Evolutionary conservation across 345 rosid species (phyloP).

Genomic region (Eucalyptus erythrocorys): DNA sequence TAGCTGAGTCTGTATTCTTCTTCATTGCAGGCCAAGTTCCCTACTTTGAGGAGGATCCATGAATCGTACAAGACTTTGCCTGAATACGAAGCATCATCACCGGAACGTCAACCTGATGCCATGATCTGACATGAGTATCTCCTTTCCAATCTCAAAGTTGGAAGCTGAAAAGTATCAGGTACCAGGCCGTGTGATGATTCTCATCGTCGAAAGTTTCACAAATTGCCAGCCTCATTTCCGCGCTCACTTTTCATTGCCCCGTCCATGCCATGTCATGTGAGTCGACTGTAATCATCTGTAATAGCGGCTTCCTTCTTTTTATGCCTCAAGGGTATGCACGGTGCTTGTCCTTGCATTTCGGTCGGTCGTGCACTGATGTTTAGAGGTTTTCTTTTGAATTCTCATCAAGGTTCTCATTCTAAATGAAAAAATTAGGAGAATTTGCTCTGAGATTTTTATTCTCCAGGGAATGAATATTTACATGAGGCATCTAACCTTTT

Average conservation of each 20-base stretch:
- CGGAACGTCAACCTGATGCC: constrained; percentile 38
- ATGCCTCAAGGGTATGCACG: background rate
- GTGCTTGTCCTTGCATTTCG: background rate
- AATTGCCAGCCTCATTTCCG: background rate
- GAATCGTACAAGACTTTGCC: constrained; percentile 26
- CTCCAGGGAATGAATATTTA: no score
- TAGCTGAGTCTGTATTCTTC: background rate
- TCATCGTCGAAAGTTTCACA: background rate
- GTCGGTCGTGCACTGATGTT: background rate
- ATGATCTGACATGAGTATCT: background rate
- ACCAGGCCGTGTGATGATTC: background rate
- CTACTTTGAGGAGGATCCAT: constrained; percentile 17
- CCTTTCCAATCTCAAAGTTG: background rate
- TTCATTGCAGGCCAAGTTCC: constrained; percentile 32
- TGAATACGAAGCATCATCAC: constrained; percentile 30
- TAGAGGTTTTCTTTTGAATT: background rate
- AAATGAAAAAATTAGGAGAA: no score
- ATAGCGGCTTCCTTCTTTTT: background rate
- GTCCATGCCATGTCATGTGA: background rate
- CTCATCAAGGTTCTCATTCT: background rate
- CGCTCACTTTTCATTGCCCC: background rate
- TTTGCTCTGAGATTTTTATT: no score
- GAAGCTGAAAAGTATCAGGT: background rate
- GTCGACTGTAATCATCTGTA: background rate
- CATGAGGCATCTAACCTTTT: no score